Conservation (phyloP, 331 rosid species). For the Spiraea crenata region DNA sequence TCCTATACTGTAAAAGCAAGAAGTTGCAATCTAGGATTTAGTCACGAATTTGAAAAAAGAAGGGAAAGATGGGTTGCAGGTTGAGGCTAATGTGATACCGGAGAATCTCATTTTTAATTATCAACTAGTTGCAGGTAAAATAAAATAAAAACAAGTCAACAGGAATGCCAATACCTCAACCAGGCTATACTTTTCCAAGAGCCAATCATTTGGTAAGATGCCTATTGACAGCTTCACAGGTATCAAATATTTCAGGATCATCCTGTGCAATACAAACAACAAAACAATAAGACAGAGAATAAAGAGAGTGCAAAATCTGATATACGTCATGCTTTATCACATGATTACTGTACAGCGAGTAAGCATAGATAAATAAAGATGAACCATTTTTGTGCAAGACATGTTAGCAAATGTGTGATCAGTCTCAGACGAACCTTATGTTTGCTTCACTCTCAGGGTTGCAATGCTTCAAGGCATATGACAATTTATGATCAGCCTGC, state of each 20-base stretch:
- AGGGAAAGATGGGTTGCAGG: not conserved
- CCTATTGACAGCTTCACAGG: slow-evolving; percentile 98
- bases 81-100: not conserved
- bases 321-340: not conserved
- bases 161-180: slow-evolving; percentile 56
- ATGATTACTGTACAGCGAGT: not conserved
- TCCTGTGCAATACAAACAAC: slow-evolving; percentile 42
- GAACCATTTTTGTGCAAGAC: not conserved
- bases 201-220: slow-evolving; percentile 73
- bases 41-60: not conserved
- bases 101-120: not conserved
- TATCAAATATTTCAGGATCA: slow-evolving; percentile 90
- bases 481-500: slow-evolving; percentile 94
- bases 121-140: not conserved
- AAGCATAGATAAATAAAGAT: not conserved
- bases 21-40: not conserved
- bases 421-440: slow-evolving; percentile 76
- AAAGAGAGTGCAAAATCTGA: not conserved
- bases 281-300: slow-evolving; percentile 15
- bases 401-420: not conserved
- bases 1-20: slow-evolving; percentile 52
- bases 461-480: slow-evolving; percentile 89
- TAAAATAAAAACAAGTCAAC: slow-evolving; percentile 7
- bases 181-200: slow-evolving; percentile 71
- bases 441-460: slow-evolving; percentile 74